A percentile compares a stretch with the other conserved stretches of the same genome.
Conservation (phyloP, 2,329 filamentous ascomycete genomes). For the Microdochium trichocladiopsis region DNA sequence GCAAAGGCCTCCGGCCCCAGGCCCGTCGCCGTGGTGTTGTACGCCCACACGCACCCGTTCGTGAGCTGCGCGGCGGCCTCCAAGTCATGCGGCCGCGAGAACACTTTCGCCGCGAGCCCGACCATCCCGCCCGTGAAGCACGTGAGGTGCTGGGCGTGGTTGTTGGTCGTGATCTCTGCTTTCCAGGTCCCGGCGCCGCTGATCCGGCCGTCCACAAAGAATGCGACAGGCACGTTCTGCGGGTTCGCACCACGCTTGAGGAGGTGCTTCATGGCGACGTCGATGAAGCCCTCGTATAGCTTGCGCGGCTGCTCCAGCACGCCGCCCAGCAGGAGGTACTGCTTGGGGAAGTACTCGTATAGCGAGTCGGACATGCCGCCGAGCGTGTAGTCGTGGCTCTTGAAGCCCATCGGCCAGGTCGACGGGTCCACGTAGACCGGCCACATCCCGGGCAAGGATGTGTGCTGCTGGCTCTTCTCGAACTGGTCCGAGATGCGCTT, state of each 20-base stretch:
- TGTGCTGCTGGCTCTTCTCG: constrained; percentile 43
- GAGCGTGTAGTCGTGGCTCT: constrained; percentile 45
- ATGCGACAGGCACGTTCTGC: constrained; percentile 32
- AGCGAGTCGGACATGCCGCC: constrained; percentile 51
- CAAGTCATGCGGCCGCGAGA: constrained; percentile 47
- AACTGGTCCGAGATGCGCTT: constrained; percentile 50
- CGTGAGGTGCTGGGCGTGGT: constrained; percentile 45
- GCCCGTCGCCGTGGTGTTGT: constrained; percentile 47
- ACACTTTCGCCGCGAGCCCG: constrained; percentile 52
- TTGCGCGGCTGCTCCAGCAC: constrained; percentile 38
- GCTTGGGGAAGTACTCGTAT: constrained; percentile 60
- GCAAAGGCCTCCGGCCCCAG: constrained; percentile 56
- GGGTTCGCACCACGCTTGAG: constrained; percentile 36
- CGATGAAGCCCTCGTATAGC: constrained; percentile 38
- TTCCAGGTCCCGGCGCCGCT: constrained; percentile 13
- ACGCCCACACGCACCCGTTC: constrained; percentile 59
- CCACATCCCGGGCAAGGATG: constrained; percentile 56
- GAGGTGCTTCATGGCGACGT: constrained; percentile 34
- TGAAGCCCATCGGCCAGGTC: constrained; percentile 48
- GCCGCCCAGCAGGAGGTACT: constrained; percentile 61
- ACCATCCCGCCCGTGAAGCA: constrained; percentile 64
- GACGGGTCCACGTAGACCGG: constrained; percentile 43
- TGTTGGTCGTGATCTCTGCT: constrained; percentile 15
- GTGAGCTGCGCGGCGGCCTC: constrained; percentile 50
- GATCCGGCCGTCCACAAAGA: constrained; percentile 38